Conservation (phyloP, 1,139 yeast species). For the Sugiyamaella novakii region DNA sequence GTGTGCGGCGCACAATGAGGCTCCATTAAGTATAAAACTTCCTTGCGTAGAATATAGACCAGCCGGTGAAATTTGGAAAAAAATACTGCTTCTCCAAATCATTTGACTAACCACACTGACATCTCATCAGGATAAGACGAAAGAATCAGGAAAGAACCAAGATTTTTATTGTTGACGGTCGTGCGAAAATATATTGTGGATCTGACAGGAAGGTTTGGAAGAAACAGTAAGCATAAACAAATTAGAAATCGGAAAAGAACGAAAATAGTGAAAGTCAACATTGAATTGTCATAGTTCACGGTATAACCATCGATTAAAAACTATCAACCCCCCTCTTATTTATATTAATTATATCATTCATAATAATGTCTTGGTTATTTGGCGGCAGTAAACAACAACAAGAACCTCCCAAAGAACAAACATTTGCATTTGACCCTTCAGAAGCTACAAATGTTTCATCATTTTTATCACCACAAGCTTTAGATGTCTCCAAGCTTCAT, state of each 20-base stretch:
- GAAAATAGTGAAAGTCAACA: neutral
- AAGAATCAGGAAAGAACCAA: neutral
- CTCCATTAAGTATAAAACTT: constrained; percentile 1
- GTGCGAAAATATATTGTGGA: no score
- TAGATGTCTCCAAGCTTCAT: constrained; percentile 77
- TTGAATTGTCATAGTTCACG: neutral
- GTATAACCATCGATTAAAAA: no score
- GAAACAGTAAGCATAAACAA: no score
- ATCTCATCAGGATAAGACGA: neutral
- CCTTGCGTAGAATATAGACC: constrained; percentile 6
- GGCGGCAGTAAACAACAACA: constrained; percentile 43
- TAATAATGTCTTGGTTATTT: constrained; percentile 71
- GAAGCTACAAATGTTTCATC: constrained; percentile 65
- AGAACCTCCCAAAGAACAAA: constrained; percentile 34
- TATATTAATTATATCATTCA: neutral
- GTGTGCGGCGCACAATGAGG: constrained; percentile 4
- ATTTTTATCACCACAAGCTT: constrained; percentile 62
- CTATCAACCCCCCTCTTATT: neutral
- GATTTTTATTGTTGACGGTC: neutral
- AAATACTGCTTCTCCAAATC: constrained; percentile 2
- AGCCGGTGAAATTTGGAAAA: constrained; percentile 5
- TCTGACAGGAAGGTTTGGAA: no score
- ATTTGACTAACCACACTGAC: neutral
- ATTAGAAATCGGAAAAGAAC: neutral
- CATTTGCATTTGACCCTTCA: constrained; percentile 60